Evolutionary conservation across 148 eudicot species (phyloP), one percentile per base, ranked within the genome.

Genomic region (Rhododendron mucronatum): DNA sequence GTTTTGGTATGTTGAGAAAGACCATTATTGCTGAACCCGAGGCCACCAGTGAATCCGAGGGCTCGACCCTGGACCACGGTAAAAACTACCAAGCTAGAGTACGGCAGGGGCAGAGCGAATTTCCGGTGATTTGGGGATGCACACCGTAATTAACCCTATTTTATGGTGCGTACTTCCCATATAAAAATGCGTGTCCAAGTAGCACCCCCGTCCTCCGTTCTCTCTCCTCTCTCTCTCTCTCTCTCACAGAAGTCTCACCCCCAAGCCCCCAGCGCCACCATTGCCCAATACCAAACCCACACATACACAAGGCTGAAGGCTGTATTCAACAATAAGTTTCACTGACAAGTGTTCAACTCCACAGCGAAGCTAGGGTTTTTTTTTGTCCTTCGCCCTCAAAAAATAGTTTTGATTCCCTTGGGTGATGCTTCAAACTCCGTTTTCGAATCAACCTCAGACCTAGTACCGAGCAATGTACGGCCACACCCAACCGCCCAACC

Each of bases 401-500:
- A 13, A 51, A 20, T 3, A 63, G 48, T 3, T 26, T 73, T 21
- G 78, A 50, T 74, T 33, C 14, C 65, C 50, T 74, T 35, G 53
- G 75, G 85, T 84, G 78, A 84, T 84, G 86, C 80, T 84, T 84
- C 48, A 30, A 4, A 51, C 33, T 41, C 50, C 80, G 75, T 84
- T 26, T 26, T 67, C 53, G 80, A 84, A 33, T 50, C 86, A 41
- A 83, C 39, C 14, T 30, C 83, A 9, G 61, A 55, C 61, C 47
- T 83, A 45, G 69, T 50, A 50, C 48, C 12, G 15, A 59, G 50
- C 88, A 86, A 90, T 90, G 90, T 88, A 88, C 83, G 78, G 21
- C 16, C 87, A 91, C 23, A 35, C 86, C 28, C 91, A 89, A 33
- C 85, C 89, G 7, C 88, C 87, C 75, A 55, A 81, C 55, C 78